Evolutionary conservation across 768 basidiomycete species (phyloP).

Genomic region (Podaxis pistillaris): DNA sequence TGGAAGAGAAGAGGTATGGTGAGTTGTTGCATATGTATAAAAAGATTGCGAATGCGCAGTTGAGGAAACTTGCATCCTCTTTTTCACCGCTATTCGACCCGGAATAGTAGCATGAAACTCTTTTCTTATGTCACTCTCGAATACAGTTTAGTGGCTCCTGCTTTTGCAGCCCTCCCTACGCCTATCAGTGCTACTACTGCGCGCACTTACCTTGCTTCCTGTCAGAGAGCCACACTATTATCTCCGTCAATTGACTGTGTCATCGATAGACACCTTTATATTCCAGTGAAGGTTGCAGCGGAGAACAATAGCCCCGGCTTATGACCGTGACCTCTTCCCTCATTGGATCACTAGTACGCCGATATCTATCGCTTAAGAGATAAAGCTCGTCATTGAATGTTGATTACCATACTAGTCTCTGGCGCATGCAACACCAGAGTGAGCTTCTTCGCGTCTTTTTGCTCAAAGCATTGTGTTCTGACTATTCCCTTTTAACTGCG

Average conservation of each 20-base stretch:
- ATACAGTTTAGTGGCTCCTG: neutral
- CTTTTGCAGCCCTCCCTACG: conserved; percentile 25
- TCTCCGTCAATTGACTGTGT: neutral
- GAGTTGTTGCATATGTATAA: too few relatives aligned
- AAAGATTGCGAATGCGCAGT: neutral
- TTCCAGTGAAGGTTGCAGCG: neutral
- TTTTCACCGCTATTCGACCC: neutral
- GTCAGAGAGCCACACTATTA: conserved; percentile 22
- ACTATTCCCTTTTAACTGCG: neutral
- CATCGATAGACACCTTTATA: neutral
- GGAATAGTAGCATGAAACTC: neutral
- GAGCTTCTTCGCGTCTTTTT: too few relatives aligned
- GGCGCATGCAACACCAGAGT: too few relatives aligned
- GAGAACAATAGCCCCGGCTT: conserved; percentile 21
- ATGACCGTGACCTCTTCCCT: conserved; percentile 38
- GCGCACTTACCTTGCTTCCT: conserved; percentile 28
- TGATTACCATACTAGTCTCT: too few relatives aligned
- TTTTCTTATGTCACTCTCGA: neutral
- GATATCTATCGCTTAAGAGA: too few relatives aligned
- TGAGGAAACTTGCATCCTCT: neutral
- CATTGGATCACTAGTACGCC: conserved; percentile 43
- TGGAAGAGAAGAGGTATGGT: too few relatives aligned
- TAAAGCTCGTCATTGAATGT: too few relatives aligned
- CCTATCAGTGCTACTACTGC: conserved; percentile 31
- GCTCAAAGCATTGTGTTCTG: neutral